Evolutionary conservation across 2,329 filamentous ascomycete species (phyloP), one percentile per base, ranked within the genome.

Genomic region (Aspergillus novofumigatus): DNA sequence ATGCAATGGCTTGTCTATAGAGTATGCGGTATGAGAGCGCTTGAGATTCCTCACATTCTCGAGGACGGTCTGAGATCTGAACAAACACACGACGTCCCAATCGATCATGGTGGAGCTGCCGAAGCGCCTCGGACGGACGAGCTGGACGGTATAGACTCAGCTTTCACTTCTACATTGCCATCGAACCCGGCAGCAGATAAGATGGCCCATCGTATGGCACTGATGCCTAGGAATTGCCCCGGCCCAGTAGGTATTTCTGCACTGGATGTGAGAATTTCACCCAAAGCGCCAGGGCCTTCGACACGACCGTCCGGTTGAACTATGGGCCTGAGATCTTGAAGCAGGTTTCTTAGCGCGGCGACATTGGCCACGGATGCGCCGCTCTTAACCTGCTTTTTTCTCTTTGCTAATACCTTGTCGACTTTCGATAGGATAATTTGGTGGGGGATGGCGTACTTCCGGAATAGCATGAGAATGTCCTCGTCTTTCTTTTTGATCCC

Each of bases 341-440:
- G 73, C 20, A 72, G 65, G 11, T 67, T 69, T 11, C 75, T 70
- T 23, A 85, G 63, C 3, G 68, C 62, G 29, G 71, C 60, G 23
- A 75, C 52, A 23, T 59, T 65, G 10, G 62, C 57, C 23, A 64
- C 48, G 4, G 66, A 65, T 23, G 62, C 76, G 49, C 60, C 72
- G 55, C 62, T 67, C 52, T 63, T 75, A 42, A 64, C 72, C 45
- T 65, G 67, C 59, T 53, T 65, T 56, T 58, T 69, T 44, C 60
- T 74, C 61, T 72, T 62, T 42, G 67, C 57, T 45, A 86, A 64
- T 14, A 86, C 59, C 58, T 81, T 81, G 67, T 91, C 87, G 6
- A 83, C 79, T 69, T 90, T 90, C 6, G 81, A 83, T n/a, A 90
- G 67, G 17, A 91, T 75, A 17, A 90, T 75, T 68, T 90, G 86